Evolutionary conservation across 2,329 filamentous ascomycete genomes (phyloP).

Genomic region (Xylariaceae sp.): DNA sequence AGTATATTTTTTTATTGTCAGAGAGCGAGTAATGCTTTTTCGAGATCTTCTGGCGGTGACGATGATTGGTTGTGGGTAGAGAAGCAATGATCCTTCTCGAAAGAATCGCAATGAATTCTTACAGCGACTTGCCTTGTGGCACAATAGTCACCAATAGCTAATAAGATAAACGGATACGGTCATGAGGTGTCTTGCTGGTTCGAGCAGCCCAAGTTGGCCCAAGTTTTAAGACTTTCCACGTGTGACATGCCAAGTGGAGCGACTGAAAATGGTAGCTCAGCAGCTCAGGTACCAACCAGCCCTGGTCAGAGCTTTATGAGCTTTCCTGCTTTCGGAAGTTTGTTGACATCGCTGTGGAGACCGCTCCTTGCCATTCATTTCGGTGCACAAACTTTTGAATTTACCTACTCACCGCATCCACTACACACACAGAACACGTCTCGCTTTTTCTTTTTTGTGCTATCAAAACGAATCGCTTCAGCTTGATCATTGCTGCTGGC

Average conservation of each 20-base stretch:
- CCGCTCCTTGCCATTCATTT: constrained; percentile 28
- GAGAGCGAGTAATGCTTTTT: not conserved
- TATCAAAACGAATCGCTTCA: constrained; percentile 1
- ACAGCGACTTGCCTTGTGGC: not conserved
- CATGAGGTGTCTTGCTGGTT: not conserved
- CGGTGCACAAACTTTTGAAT: constrained; percentile 22
- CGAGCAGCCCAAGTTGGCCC: not conserved
- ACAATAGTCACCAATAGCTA: not conserved
- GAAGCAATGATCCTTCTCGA: not conserved
- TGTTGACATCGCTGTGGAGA: constrained; percentile 29
- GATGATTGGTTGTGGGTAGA: not conserved
- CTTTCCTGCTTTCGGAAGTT: constrained; percentile 30
- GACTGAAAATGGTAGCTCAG: not conserved
- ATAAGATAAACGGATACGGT: not conserved
- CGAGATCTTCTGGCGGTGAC: not conserved
- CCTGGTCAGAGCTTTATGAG: constrained; percentile 12
- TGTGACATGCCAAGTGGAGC: not conserved
- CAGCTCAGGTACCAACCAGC: not conserved
- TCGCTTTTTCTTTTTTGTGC: constrained; percentile 10
- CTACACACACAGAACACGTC: constrained; percentile 15
- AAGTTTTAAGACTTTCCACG: not conserved
- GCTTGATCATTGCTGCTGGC: constrained; percentile 7
- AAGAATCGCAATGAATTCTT: not conserved
- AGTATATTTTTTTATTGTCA: not conserved
- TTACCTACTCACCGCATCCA: constrained; percentile 24